Percentiles rank a stretch among this genome's conserved stretches.
phyloP scores from a whole-genome alignment of 345 rosid species.

The Corymbia maculata region DNA sequence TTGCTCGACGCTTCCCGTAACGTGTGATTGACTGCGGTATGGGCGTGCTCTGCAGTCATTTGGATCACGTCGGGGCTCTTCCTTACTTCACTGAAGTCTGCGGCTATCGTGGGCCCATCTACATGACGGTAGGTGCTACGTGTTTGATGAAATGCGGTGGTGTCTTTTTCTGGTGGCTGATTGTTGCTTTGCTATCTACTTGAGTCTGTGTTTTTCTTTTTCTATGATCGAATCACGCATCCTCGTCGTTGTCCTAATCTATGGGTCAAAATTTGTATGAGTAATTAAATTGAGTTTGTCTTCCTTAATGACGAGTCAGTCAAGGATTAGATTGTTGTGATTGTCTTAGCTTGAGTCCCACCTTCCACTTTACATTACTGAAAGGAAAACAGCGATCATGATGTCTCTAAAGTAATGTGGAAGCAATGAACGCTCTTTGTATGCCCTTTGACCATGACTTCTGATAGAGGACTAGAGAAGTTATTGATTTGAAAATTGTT shows the following conservation, averaged over 20 bases:
- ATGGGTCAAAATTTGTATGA: background rate
- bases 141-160: slow-evolving; percentile 25
- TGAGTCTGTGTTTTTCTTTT: background rate
- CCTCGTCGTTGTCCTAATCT: background rate
- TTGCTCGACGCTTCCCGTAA: accelerated
- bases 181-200: background rate
- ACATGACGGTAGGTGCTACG: slow-evolving; percentile 73
- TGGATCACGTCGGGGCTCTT: slow-evolving; percentile 94
- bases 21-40: background rate
- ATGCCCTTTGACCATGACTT: background rate
- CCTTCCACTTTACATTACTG: background rate
- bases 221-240: background rate
- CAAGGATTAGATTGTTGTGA: background rate
- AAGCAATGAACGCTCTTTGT: background rate
- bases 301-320: background rate
- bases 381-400: background rate
- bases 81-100: slow-evolving; percentile 95
- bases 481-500: background rate
- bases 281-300: background rate
- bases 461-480: background rate
- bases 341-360: background rate
- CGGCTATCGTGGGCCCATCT: slow-evolving; percentile 76
- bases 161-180: background rate
- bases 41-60: slow-evolving; percentile 35
- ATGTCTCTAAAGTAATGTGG: background rate